Evolutionary conservation across 2,329 filamentous ascomycete species (phyloP), one percentile per base, ranked within the genome.

Genomic region (Clarireedia sp.): DNA sequence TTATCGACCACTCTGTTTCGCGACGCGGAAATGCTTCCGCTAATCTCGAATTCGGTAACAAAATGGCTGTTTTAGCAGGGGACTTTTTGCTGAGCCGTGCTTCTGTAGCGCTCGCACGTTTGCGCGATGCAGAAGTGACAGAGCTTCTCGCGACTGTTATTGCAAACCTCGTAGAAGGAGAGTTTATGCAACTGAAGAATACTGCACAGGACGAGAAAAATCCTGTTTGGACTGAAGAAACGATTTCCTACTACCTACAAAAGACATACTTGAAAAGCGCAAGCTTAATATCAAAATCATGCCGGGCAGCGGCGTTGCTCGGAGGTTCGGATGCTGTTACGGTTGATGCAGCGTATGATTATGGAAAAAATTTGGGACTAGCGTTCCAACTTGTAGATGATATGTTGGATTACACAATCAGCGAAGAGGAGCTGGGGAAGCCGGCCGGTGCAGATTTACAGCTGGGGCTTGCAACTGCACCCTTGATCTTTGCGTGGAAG

Each of bases 151-250:
- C 94, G 3, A 97, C 92, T 0, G 94, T 97, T 43, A 97, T 99
- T 64, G 92, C 94, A 45, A 99, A 99, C 70, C 77, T 99, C 24
- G 91, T 99, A 19, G 94, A 99, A 74, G 94, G 94, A 68, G 94
- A 99, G 73, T 97, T 99, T 75, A 99, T 99, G 94, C 94, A 99
- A 76, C 77, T 99, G 65, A 95, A 96, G 75, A 99, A 99, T 72
- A 97, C 94, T 1, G 89, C 88, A 46, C 79, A 82, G 62, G 92
- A 96, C 69, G 92, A 97, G 76, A 78, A 81, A 61, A 85, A 88
- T 63, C 92, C 92, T 1, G 75, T 79, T 9, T 97, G 88, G 81
- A 94, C 87, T 1, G 89, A 96, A 67, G 89, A 96, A 52, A 88
- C 90, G 1, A 80, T 99, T 59, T 81, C 83, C 24, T 97, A 99